These are phyloP conservation scores for Sporodiniella umbellata DNA, from an alignment of 371 early-diverging fungal species.

Conservation along the genomic window DNA sequence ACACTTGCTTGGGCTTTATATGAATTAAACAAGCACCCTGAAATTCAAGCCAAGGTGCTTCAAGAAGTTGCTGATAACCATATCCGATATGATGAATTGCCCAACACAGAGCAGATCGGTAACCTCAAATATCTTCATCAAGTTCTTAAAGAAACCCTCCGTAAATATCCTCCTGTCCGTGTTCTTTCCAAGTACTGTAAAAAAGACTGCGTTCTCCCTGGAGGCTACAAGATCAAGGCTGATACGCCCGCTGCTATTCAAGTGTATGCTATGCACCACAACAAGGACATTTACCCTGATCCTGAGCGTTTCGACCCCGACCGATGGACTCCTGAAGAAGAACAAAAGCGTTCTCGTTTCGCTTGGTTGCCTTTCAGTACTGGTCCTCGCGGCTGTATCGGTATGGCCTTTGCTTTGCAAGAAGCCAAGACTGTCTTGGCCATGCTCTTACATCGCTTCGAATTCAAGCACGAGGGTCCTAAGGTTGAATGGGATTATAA, in stretches of 20 bases:
- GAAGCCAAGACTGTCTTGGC: constrained; percentile 58
- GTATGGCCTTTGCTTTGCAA: constrained; percentile 55
- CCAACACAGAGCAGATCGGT: constrained; percentile 43
- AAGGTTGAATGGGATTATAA: constrained; percentile 27
- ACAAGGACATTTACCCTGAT: constrained; percentile 42
- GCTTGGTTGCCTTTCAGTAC: constrained; percentile 59
- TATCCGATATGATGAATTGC: constrained; percentile 33
- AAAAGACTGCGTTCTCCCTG: constrained; percentile 49
- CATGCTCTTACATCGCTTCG: constrained; percentile 40
- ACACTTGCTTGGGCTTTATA: constrained; percentile 52
- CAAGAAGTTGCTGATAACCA: constrained; percentile 53
- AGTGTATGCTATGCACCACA: constrained; percentile 42
- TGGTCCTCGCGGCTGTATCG: constrained; percentile 46
- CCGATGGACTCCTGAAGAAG: constrained; percentile 52
- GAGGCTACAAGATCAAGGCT: constrained; percentile 36
- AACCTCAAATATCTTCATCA: constrained; percentile 39
- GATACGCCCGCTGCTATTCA: constrained; percentile 17
- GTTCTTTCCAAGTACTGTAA: constrained; percentile 43
- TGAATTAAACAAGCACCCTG: constrained; percentile 42
- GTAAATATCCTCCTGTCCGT: constrained; percentile 51
- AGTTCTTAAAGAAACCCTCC: constrained; percentile 54
- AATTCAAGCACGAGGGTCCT: constrained; percentile 42
- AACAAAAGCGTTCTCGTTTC: constrained; percentile 47
- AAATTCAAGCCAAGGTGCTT: constrained; percentile 35
- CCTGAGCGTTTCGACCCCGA: constrained; percentile 55